phyloP scores from a whole-genome alignment of 1,284 basidiomycete genomes.

The Singerocomus inundabilis region DNA sequence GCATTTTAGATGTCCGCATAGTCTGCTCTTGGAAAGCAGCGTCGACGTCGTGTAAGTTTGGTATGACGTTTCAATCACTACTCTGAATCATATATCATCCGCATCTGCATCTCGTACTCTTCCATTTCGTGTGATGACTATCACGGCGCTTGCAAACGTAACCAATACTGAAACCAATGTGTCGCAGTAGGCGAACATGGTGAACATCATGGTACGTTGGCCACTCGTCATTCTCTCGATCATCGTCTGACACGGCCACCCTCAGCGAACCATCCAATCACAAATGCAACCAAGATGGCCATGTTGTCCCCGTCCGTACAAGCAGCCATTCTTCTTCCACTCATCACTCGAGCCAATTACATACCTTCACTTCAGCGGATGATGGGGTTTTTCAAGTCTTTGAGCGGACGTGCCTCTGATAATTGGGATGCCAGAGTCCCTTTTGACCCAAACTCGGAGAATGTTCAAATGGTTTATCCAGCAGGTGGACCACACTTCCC shows the following conservation, averaged over 20 bases:
- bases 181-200: not conserved
- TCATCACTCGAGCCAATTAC: not conserved
- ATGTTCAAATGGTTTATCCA: not conserved
- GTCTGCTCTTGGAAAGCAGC: no score
- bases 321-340: slow-evolving; percentile 3
- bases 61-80: not conserved
- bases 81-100: not conserved
- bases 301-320: not conserved
- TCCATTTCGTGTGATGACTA: not conserved
- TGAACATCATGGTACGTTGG: not conserved
- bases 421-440: not conserved
- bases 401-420: not conserved
- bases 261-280: not conserved
- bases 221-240: not conserved
- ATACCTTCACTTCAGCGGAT: not conserved
- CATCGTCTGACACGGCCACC: not conserved
- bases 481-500: slow-evolving; percentile 6
- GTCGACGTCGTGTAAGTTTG: not conserved
- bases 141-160: not conserved
- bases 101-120: not conserved
- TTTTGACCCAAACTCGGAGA: not conserved
- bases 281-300: not conserved
- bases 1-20: no score
- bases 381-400: slow-evolving; percentile 3
- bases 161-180: not conserved